Evolutionary conservation across 306 rosid genomes (phyloP), one percentile per base, ranked within the genome.

Genomic region (Urtica urens): DNA sequence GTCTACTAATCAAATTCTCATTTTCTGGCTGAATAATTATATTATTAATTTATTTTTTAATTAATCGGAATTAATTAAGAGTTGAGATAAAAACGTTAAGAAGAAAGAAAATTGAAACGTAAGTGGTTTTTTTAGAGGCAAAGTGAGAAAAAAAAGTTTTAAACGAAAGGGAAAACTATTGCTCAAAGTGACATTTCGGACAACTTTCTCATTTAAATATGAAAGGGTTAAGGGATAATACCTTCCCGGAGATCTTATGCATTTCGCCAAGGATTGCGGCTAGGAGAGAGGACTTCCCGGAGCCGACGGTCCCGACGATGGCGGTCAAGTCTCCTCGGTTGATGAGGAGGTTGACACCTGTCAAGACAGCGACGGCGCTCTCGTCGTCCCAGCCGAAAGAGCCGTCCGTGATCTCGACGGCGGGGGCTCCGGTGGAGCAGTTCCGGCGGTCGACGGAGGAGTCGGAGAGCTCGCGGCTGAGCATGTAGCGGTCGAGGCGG

Each of bases 181-280:
- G n/a, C n/a, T n/a, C n/a, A n/a, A n/a, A n/a, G n/a, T n/a, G n/a
- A n/a, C n/a, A n/a, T n/a, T n/a, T n/a, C n/a, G n/a, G n/a, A n/a
- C n/a, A n/a, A n/a, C n/a, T n/a, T n/a, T n/a, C n/a, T n/a, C n/a
- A n/a, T n/a, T n/a, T n/a, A n/a, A n/a, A n/a, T n/a, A n/a, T n/a
- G n/a, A n/a, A n/a, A n/a, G n/a, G n/a, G n/a, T n/a, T n/a, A n/a
- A n/a, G n/a, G n/a, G n/a, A n/a, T n/a, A 69, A 38, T 74, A 85
- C 96, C 97, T 68, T 75, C 62, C 95, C 97, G 1, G 92, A 70
- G 55, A 66, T 53, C 63, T 62, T 81, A 74, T 73, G 79, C 95
- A 90, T 90, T 65, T 90, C 97, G 10, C 97, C 97, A 9, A 90
- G 92, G 80, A 90, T 47, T 42, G 97, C 77, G 4, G 94, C 78